These are phyloP conservation scores for Solanum bulbocastanum DNA, from an alignment of 257 asterid genomes.

Conservation along the genomic window DNA sequence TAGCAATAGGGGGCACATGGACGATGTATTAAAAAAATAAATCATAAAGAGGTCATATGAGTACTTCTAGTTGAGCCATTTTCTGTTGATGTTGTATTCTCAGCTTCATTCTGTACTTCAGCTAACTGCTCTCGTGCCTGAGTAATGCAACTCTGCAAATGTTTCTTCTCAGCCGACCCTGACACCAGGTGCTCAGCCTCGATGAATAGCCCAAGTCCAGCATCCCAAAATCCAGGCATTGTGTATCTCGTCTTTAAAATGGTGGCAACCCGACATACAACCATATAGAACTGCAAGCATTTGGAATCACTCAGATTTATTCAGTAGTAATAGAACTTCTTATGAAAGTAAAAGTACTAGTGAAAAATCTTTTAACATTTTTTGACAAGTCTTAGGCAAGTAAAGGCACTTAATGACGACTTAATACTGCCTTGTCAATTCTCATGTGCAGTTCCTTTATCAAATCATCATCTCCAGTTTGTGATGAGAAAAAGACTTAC, in stretches of 20 bases:
- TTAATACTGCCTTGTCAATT: neutral
- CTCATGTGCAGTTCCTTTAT: neutral
- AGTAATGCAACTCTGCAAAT: conserved; percentile 53
- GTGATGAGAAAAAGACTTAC: neutral
- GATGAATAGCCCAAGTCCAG: conserved; percentile 67
- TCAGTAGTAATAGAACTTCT: neutral
- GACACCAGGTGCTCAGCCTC: conserved; percentile 52
- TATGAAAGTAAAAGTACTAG: neutral
- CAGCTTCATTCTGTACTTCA: conserved; percentile 38
- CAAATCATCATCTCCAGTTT: neutral
- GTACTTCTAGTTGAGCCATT: conserved; percentile 53
- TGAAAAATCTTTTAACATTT: neutral
- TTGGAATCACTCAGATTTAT: neutral
- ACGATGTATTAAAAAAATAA: neutral
- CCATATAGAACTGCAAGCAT: conserved; percentile 57
- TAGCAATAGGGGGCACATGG: neutral
- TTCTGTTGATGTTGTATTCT: conserved; percentile 24
- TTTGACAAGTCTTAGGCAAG: neutral
- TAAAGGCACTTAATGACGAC: neutral
- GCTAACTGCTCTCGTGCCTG: conserved; percentile 59
- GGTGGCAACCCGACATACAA: conserved; percentile 73
- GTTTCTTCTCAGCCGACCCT: conserved; percentile 45
- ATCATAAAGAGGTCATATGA: neutral
- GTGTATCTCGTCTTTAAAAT: conserved; percentile 87
- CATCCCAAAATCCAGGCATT: conserved; percentile 85